phyloP scores from a whole-genome alignment of 148 eudicot species.

The Simmondsia chinensis region DNA sequence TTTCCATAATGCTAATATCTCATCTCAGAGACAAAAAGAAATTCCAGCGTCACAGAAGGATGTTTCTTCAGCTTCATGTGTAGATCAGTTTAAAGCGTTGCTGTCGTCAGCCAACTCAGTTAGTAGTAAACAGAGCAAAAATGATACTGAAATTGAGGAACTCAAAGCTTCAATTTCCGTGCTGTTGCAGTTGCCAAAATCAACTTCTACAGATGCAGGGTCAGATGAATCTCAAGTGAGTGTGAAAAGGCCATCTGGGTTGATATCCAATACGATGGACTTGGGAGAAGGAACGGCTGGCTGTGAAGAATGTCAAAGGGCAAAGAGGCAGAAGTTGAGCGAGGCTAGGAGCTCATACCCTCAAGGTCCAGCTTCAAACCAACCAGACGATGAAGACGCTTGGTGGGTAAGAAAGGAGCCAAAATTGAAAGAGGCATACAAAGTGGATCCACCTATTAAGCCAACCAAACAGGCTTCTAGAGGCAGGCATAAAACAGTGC shows the following conservation, averaged over 20 bases:
- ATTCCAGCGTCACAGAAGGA: constrained; percentile 16
- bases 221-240: constrained; percentile 51
- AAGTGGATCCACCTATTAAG: constrained; percentile 72
- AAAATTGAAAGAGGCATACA: constrained; percentile 42
- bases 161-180: constrained; percentile 55
- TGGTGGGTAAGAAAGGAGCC: constrained; percentile 87
- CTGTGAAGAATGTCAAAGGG: constrained; percentile 90
- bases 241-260: constrained; percentile 40
- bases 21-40: constrained; percentile 27
- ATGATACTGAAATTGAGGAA: constrained; percentile 33
- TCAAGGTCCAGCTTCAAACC: constrained; percentile 31
- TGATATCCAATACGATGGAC: constrained; percentile 22
- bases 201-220: constrained; percentile 20
- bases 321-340: constrained; percentile 64
- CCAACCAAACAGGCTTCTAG: constrained; percentile 68
- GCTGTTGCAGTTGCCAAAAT: constrained; percentile 57
- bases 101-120: constrained; percentile 17
- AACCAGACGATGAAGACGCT: constrained; percentile 66
- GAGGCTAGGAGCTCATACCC: constrained; percentile 47
- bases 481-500: constrained; percentile 82
- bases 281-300: constrained; percentile 63
- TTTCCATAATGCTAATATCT: constrained; percentile 10
- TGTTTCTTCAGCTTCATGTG: constrained; percentile 21
- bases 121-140: constrained; percentile 20
- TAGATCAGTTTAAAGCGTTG: constrained; percentile 23